phyloP scores from a whole-genome alignment of 1,284 basidiomycete genomes.

The Leccinum subrobustum region DNA sequence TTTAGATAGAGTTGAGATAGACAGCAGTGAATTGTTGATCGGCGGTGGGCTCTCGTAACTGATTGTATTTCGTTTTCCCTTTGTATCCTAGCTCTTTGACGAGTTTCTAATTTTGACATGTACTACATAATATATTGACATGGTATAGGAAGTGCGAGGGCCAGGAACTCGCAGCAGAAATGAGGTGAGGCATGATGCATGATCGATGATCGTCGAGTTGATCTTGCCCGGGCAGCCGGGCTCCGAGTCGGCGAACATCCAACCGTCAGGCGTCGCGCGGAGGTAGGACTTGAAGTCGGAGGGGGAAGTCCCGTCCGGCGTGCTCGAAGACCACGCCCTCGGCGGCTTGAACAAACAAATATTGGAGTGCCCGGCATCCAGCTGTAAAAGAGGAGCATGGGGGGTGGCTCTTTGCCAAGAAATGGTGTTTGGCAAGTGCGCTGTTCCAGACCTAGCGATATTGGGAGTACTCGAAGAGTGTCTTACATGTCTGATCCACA shows the following conservation, averaged over 20 bases:
- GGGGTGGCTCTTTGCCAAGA: too few species aligned
- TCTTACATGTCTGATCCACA: constrained; percentile 26
- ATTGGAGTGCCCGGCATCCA: constrained; percentile 29
- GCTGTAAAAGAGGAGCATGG: constrained; percentile 31
- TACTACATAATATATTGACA: neutral
- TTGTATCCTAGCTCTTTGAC: neutral
- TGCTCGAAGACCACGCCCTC: neutral
- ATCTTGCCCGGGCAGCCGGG: too few species aligned
- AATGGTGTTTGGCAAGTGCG: too few species aligned
- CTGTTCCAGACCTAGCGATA: too few species aligned
- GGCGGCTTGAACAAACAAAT: constrained; percentile 28
- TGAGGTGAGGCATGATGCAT: too few species aligned
- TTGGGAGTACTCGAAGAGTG: constrained; percentile 27
- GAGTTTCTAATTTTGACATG: neutral
- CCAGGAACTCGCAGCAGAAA: too few species aligned
- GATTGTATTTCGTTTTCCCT: neutral
- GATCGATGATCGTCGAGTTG: too few species aligned
- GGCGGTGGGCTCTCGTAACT: neutral
- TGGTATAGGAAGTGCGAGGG: too few species aligned
- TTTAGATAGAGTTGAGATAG: too few species aligned
- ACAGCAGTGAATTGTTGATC: neutral
- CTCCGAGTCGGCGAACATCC: too few species aligned
- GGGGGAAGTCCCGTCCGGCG: neutral
- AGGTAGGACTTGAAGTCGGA: too few species aligned
- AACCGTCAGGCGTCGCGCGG: too few species aligned